Percentiles rank a stretch among this genome's conserved stretches.
phyloP scores from a whole-genome alignment of 169 alveolate genomes.

The Cryptosporidium felis region DNA sequence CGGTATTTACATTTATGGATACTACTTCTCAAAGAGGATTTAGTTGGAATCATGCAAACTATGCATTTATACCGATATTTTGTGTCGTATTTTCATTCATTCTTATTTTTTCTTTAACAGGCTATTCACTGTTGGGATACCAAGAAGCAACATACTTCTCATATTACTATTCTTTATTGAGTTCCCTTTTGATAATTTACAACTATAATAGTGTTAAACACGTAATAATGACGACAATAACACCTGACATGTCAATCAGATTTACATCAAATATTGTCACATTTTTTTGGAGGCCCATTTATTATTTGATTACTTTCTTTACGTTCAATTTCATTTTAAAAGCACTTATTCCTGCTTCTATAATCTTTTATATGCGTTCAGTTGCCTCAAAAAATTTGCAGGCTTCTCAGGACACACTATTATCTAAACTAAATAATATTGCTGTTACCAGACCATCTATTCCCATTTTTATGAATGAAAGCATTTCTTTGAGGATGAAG shows the following conservation, averaged over 20 bases:
- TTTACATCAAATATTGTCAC: slow-evolving; percentile 2
- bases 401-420: slow-evolving; percentile 32
- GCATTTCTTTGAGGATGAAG: slow-evolving; percentile 51
- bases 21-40: slow-evolving; percentile 56
- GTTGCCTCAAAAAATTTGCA: slow-evolving; percentile 55
- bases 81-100: slow-evolving; percentile 22
- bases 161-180: slow-evolving; percentile 50
- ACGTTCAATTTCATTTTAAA: slow-evolving; percentile 48
- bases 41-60: slow-evolving; percentile 64
- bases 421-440: slow-evolving; percentile 50
- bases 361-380: slow-evolving; percentile 63
- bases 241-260: slow-evolving; percentile 1
- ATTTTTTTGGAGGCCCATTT: slow-evolving; percentile 48
- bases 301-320: slow-evolving; percentile 25
- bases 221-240: background rate
- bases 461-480: slow-evolving; percentile 46
- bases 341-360: slow-evolving; percentile 61
- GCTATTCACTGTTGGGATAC: slow-evolving; percentile 46
- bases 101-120: slow-evolving; percentile 31
- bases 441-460: slow-evolving; percentile 70
- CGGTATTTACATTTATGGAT: slow-evolving; percentile 53
- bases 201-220: slow-evolving; percentile 45
- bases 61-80: slow-evolving; percentile 30
- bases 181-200: slow-evolving; percentile 27
- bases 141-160: slow-evolving; percentile 30